Conservation (phyloP, 192 early-diverging fungal genomes). For the Paraglomus occultum region DNA sequence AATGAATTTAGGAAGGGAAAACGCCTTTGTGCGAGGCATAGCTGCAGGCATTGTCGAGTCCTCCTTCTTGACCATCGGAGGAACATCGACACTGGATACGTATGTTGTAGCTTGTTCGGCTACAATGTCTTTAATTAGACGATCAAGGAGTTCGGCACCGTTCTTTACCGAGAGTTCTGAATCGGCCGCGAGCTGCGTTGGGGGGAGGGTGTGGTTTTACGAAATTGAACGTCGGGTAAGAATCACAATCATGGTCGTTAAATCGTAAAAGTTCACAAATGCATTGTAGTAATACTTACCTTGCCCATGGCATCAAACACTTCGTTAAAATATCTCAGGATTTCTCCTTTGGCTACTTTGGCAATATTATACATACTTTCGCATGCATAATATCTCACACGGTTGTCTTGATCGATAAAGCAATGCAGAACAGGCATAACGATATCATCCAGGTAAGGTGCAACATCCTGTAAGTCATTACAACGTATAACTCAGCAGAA, state of each 20-base stretch:
- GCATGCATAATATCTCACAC: slow-evolving; percentile 97
- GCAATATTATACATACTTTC: slow-evolving; percentile 98
- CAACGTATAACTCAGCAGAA: background rate
- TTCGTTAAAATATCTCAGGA: slow-evolving; percentile 92
- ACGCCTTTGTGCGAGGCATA: slow-evolving; percentile 65
- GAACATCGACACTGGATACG: slow-evolving; percentile 36
- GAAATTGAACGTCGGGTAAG: background rate
- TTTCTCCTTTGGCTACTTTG: slow-evolving; percentile 88
- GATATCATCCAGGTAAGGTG: slow-evolving; percentile 69
- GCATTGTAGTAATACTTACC: slow-evolving; percentile 44
- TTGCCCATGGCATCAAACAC: slow-evolving; percentile 96
- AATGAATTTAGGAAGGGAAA: slow-evolving; percentile 92
- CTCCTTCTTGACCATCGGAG: slow-evolving; percentile 22
- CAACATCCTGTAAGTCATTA: slow-evolving; percentile 45
- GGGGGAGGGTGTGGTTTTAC: background rate
- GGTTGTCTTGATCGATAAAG: slow-evolving; percentile 86
- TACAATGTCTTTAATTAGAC: slow-evolving; percentile 96
- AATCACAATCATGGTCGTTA: background rate
- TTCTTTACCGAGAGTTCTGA: slow-evolving; percentile 89
- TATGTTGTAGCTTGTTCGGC: slow-evolving; percentile 84
- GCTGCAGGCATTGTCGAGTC: slow-evolving; percentile 43
- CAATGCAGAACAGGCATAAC: slow-evolving; percentile 96
- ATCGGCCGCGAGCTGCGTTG: slow-evolving; percentile 76
- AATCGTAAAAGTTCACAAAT: background rate
- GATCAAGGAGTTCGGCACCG: slow-evolving; percentile 90